Base-by-base conservation (phyloP, 1,139 yeast species). In the Saccharomyces hybrid region DNA sequence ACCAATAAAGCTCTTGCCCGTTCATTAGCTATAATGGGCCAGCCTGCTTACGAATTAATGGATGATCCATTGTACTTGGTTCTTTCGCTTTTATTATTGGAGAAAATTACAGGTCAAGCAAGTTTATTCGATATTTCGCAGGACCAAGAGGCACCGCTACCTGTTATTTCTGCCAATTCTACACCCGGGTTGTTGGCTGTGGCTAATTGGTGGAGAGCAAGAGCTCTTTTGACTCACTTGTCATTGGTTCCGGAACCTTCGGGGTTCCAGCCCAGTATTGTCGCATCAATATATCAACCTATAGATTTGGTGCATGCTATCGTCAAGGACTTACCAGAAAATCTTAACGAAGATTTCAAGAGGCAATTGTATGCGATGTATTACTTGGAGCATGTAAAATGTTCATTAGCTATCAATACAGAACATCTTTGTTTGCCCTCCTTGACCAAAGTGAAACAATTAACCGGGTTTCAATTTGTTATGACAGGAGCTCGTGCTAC, bases 401-500 rank as follows among this genome's bases (percentile, higher is more conserved):
- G 74, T 62, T 82, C 80, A 49, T 74, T 83, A 60, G 86, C 79
- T 60, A 82, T 81, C 61, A 84, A 75, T 60, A 78, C 81, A 44
- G 91, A 80, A 66, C 82, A 79, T 67, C 75, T 77, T 52, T 78
- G 81, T 1, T 69, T 78, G 49, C 81, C 80, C 8, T 76, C 77
- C 31, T 77, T 80, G 63, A 72, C 70, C 11, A 78, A 75, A 70
- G 95, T 80, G 28, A 79, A 77, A 54, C 75, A 75, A 28, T 64
- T 82, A 9, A 82, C 95, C 0, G 80, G 82, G 1, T 76, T 95
- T 50, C 74, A 78, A 47, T 79, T 86, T 58, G 79, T 85, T 0
- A 72, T 91, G 50, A 86, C 97, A 1, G 99, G 99, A 60, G 88
- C 93, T 50, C 82, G 84, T 62, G 97, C 96, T 5, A 87, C 85